Conservation (phyloP, 495 filamentous ascomycete genomes). For the Durotheca rogersii region DNA sequence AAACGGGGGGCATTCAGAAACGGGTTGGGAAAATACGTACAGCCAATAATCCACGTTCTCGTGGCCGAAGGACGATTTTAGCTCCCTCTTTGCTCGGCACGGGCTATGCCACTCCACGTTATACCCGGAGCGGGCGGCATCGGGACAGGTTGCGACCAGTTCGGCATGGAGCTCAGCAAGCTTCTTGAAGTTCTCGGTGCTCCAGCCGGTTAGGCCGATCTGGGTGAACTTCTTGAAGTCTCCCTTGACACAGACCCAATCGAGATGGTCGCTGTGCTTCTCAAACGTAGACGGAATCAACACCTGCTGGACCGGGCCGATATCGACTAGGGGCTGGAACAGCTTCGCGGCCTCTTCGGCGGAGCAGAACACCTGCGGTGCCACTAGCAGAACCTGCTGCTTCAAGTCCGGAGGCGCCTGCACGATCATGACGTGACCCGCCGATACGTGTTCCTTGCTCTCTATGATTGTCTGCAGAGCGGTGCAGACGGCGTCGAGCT, state of each 20-base stretch:
- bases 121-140: slow-evolving; percentile 1
- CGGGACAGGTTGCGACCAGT: background rate
- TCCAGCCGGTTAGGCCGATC: background rate
- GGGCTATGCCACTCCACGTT: slow-evolving; percentile 2
- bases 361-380: slow-evolving; percentile 11
- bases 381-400: slow-evolving; percentile 8
- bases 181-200: background rate
- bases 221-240: slow-evolving; percentile 5
- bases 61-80: background rate
- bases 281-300: slow-evolving; percentile 6
- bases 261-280: slow-evolving; percentile 6
- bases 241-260: slow-evolving; percentile 3
- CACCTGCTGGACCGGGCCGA: background rate
- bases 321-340: slow-evolving; percentile 2
- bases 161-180: slow-evolving; percentile 1
- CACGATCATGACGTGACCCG: slow-evolving; percentile 21
- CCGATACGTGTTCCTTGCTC: background rate
- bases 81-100: background rate
- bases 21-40: background rate
- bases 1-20: background rate
- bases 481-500: background rate
- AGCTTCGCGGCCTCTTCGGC: slow-evolving; percentile 1
- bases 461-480: slow-evolving; percentile 5
- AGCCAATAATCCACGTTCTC: slow-evolving; percentile 5
- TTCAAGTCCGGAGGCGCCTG: slow-evolving; percentile 14